Evolutionary conservation across 2,329 filamentous ascomycete genomes (phyloP), one percentile per base, ranked within the genome.

Genomic region (Cercospora citrullina): DNA sequence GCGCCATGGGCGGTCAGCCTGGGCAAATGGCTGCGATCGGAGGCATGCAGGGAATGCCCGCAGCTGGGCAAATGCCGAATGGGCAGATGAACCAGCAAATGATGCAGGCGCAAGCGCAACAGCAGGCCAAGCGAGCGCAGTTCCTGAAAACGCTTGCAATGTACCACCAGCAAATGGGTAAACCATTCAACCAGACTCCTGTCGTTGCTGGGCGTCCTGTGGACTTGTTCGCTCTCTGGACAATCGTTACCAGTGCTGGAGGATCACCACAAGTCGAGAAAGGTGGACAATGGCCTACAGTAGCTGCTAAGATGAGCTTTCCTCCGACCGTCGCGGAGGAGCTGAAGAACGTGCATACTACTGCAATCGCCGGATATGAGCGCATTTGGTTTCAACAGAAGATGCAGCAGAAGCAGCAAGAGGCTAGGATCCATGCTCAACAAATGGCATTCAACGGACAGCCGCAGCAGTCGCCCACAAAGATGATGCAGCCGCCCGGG

Each of bases 281-380:
- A 26, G 83, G 84, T 26, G 91, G 92, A 71, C 84, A 85, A 66
- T 98, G 95, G 95, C 83, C 84, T 1, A 86, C 88, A 60, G 84
- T 97, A 64, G 89, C 92, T 1, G 72, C 88, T 26, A 78, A 79
- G 69, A 73, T 84, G 71, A 77, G 79, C n/a, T 81, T 82, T 51
- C 72, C 77, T 64, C 90, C 89, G 1, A 86, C 84, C 9, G 92
- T 91, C 0, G 84, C 88, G 2, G 85, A 87, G 67, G 89, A 95
- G 72, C 79, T 97, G 68, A 83, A 89, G 73, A 84, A 86, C 30
- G 85, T 92, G 6, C 96, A 95, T 78, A 90, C 93, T 74, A 85
- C 87, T 39, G 93, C 94, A 72, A 81, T 97, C 5, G 81, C 86
- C 28, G 86, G 89, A 33, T 97, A 96, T 71, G 94, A 97, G 77